Base-by-base conservation (phyloP, 768 basidiomycete genomes). In the Russula dissimulans region DNA sequence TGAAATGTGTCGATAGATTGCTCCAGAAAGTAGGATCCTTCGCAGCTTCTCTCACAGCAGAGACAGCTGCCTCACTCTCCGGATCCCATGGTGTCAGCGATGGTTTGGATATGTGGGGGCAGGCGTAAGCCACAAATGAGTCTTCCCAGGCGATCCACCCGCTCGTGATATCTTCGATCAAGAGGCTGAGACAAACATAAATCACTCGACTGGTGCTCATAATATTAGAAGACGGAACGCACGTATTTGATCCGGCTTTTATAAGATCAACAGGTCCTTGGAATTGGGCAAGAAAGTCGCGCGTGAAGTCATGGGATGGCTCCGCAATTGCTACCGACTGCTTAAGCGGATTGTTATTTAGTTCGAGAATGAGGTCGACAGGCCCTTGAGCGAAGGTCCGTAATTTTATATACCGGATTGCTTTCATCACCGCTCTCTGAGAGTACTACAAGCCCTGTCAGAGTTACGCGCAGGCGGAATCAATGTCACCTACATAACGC, bases 391-490 rank as follows among this genome's bases (percentile, higher is more conserved):
- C 83, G 51, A 83, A 80, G 1, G 91, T 87, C 46, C 91, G 81
- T n/a, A 95, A 67, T 72, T 93, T 94, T 73, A 94, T 77, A 69
- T 84, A 83, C 56, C 87, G 82, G 7, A 86, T 75, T 32, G 81
- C 78, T 70, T 92, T 92, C 78, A 90, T 87, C 12, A 89, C 72
- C 1, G 86, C 87, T 61, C 87, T 79, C 69, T 85, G 84, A 3
- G 83, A 78, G 74, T 86, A 86, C 86, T 88, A 53, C 47, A 54
- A 53, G 55, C 17, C 42, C 18, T 26, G 29, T 48, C 45, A 54
- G 26, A 34, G 6, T 36, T 22, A 58, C 10, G 14, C 39, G 50
- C 26, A 2, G 9, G 32, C 22, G 14, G 22, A n/a, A 17, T 15
- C 3, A 34, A 48, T 56, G 17, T 32, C 9, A 71, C 81, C 68